Evolutionary conservation across 306 rosid species (phyloP), one percentile per base, ranked within the genome.

Genomic region (Lathyrus oleraceus): DNA sequence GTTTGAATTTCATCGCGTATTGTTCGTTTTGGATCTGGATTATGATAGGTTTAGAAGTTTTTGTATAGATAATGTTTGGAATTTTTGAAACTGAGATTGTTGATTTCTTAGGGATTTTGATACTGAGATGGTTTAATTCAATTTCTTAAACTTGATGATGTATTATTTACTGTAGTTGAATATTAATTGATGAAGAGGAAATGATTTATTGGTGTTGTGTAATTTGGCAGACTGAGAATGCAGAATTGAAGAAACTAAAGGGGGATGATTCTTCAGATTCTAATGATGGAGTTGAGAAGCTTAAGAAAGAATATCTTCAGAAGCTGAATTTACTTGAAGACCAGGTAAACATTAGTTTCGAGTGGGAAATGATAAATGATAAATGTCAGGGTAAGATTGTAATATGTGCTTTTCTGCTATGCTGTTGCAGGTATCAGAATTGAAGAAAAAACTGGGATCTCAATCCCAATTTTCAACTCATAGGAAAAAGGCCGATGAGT

Each of bases 381-480:
- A 47, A 30, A 39, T 44, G 38, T 40, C 68, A 61, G 45, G 17
- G 16, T 51, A 40, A 12, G 64, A 6, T 12, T 7, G 1, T 25
- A 59, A 53, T 77, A 52, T 73, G 61, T 67, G 35, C 60, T 27
- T 42, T 36, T 43, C 11, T 57, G 27, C 30, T 21, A 2, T 30
- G 40, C 69, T 70, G 66, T 44, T 77, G 15, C 76, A 94, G 99
- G 97, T 87, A 43, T 56, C 89, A 3, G 92, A 70, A 70, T 81
- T 91, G 85, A 87, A 89, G 72, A 94, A 73, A 69, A 94, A 87
- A 87, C 71, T 86, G 58, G 88, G 82, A 61, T 69, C 80, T 59
- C 96, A 87, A 42, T 91, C 97, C 49, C 99, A 89, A 60, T 76
- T 91, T 67, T 91, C 99, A 4, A 82, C 81, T 61, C 90, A 81